Evolutionary conservation across 1,284 basidiomycete genomes (phyloP).

Genomic region (Anthracocystis panici-leucophaei): DNA sequence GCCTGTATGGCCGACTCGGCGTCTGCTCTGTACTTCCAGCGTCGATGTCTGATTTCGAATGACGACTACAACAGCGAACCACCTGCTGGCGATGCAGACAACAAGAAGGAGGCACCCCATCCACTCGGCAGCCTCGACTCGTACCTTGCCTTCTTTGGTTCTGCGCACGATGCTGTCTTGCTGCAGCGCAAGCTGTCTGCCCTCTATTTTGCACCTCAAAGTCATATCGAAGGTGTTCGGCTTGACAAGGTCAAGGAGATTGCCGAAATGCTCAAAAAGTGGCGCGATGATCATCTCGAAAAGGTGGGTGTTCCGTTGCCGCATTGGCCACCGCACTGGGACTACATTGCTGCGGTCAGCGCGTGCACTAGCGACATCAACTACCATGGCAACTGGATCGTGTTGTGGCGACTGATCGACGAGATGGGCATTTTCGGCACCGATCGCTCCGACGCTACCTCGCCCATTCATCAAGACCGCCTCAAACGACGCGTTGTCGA

Average conservation of each 20-base stretch:
- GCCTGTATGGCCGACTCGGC: conserved; percentile 76
- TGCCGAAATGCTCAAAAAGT: conserved; percentile 77
- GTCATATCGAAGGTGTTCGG: conserved; percentile 81
- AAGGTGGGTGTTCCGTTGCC: conserved; percentile 80
- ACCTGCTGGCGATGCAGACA: conserved; percentile 27
- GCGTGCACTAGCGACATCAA: conserved; percentile 86
- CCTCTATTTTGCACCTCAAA: conserved; percentile 81
- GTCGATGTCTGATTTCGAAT: conserved; percentile 75
- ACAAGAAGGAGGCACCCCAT: conserved; percentile 36
- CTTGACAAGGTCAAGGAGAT: conserved; percentile 76
- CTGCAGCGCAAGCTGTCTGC: conserved; percentile 82
- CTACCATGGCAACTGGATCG: conserved; percentile 83
- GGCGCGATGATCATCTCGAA: conserved; percentile 81
- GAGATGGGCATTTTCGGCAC: conserved; percentile 78
- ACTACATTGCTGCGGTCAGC: conserved; percentile 84
- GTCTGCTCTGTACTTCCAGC: conserved; percentile 75
- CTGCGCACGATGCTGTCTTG: conserved; percentile 67
- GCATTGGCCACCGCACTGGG: conserved; percentile 84
- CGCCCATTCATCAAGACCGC: conserved; percentile 32
- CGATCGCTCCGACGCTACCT: conserved; percentile 40
- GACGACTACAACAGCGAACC: conserved; percentile 56
- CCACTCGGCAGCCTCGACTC: conserved; percentile 39
- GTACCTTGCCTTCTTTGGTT: conserved; percentile 40
- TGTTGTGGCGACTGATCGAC: conserved; percentile 74
- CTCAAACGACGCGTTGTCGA: conserved; percentile 21